phyloP scores from a whole-genome alignment of 2,329 filamentous ascomycete genomes.

The Exophiala aquamarina region DNA sequence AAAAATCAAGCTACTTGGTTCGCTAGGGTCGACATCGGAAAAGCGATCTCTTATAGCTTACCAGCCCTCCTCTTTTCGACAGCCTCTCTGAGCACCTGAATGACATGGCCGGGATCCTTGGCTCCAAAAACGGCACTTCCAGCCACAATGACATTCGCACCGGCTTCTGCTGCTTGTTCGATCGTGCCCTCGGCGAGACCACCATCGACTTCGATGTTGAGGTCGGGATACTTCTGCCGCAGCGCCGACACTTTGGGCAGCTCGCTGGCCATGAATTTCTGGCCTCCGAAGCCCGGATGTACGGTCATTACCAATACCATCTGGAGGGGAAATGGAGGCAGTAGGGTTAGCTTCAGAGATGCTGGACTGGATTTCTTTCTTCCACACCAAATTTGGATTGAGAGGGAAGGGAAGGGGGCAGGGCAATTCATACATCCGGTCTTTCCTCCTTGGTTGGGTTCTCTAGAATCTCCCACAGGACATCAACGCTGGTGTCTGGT shows the following conservation, averaged over 20 bases:
- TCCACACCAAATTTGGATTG: not conserved
- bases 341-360: too few relatives aligned
- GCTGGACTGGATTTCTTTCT: not conserved
- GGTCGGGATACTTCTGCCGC: constrained; percentile 77
- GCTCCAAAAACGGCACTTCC: constrained; percentile 95
- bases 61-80: constrained; percentile 62
- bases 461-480: constrained; percentile 87
- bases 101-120: constrained; percentile 82
- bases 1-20: too few relatives aligned
- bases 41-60: constrained; percentile 24
- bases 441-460: constrained; percentile 69
- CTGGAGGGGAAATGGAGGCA: constrained; percentile 46
- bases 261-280: constrained; percentile 97
- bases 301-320: constrained; percentile 99
- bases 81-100: constrained; percentile 73
- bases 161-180: constrained; percentile 89
- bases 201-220: constrained; percentile 98
- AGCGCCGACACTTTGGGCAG: constrained; percentile 89
- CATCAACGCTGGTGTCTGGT: constrained; percentile 84
- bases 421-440: constrained; percentile 71
- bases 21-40: too few relatives aligned
- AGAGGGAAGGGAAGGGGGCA: not conserved
- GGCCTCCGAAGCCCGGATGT: constrained; percentile 92
- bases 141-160: constrained; percentile 96
- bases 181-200: constrained; percentile 86